Conservation (phyloP, 2,329 filamentous ascomycete species). For the Beauveria asiatica region DNA sequence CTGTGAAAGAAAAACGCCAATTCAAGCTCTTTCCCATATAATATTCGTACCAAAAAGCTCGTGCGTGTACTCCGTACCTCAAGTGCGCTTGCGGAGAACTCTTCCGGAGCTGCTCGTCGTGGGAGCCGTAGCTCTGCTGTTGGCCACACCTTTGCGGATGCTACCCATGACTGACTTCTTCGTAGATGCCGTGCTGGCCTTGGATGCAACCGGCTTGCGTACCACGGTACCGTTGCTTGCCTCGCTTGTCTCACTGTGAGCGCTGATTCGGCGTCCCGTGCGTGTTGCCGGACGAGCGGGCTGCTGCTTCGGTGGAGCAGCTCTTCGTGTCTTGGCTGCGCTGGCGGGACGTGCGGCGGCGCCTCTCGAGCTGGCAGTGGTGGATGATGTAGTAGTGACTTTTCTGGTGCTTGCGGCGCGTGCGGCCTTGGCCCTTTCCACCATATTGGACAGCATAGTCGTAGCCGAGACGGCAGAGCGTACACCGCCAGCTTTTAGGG, state of each 20-base stretch:
- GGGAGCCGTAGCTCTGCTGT: slow-evolving; percentile 31
- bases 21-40: slow-evolving; percentile 5
- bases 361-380: slow-evolving; percentile 31
- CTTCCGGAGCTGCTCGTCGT: slow-evolving; percentile 39
- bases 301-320: slow-evolving; percentile 23
- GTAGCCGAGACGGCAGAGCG: slow-evolving; percentile 33
- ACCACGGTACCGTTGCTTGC: slow-evolving; percentile 57
- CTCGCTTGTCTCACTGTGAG: slow-evolving; percentile 54
- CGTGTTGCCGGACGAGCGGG: slow-evolving; percentile 34
- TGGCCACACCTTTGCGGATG: slow-evolving; percentile 42
- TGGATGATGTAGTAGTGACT: slow-evolving; percentile 36
- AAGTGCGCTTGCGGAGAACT: slow-evolving; percentile 47
- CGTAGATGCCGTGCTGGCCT: slow-evolving; percentile 25
- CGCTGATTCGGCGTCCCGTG: slow-evolving; percentile 46
- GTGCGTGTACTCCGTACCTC: slow-evolving; percentile 12
- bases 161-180: slow-evolving; percentile 48
- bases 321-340: slow-evolving; percentile 17
- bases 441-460: slow-evolving; percentile 46
- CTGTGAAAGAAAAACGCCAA: slow-evolving; percentile 6
- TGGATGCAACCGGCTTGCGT: slow-evolving; percentile 39
- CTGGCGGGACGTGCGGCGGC: slow-evolving; percentile 29
- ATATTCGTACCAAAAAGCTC: slow-evolving; percentile 2
- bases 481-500: slow-evolving; percentile 44
- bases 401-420: slow-evolving; percentile 41
- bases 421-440: slow-evolving; percentile 51